Conservation (phyloP, 2,329 filamentous ascomycete species). For the Neospermospora avenae region DNA sequence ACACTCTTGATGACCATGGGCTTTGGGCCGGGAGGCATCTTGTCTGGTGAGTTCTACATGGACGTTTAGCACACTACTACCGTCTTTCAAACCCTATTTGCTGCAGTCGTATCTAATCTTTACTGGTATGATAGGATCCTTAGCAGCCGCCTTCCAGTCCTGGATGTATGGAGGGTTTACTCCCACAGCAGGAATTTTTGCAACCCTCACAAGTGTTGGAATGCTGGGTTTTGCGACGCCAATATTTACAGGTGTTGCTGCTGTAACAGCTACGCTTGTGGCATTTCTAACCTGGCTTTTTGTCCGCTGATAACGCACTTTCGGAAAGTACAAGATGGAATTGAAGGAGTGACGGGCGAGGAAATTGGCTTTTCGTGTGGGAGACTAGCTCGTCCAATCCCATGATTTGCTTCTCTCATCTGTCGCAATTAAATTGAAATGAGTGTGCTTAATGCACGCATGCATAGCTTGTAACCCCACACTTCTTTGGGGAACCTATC, state of each 20-base stretch:
- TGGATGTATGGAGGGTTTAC: neutral
- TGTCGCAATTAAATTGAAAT: no score
- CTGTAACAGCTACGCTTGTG: neutral
- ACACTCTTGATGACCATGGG: neutral
- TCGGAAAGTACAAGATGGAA: neutral
- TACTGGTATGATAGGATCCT: neutral
- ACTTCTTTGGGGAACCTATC: no score
- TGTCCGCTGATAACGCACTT: neutral
- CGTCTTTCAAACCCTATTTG: neutral
- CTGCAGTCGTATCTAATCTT: neutral
- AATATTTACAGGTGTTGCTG: neutral
- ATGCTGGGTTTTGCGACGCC: neutral
- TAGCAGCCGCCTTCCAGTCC: neutral
- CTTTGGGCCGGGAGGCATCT: neutral
- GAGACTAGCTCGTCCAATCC: no score
- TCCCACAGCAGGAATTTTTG: neutral
- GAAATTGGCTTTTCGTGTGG: no score
- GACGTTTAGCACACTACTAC: neutral
- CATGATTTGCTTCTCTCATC: no score
- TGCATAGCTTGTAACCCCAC: no score
- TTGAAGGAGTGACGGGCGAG: neutral
- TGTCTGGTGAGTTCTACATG: neutral
- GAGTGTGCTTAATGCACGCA: no score
- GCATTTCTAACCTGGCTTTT: neutral
- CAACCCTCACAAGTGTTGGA: no score